Evolutionary conservation across 441 rosid genomes (phyloP).

Genomic region (Aquilaria agallochum): DNA sequence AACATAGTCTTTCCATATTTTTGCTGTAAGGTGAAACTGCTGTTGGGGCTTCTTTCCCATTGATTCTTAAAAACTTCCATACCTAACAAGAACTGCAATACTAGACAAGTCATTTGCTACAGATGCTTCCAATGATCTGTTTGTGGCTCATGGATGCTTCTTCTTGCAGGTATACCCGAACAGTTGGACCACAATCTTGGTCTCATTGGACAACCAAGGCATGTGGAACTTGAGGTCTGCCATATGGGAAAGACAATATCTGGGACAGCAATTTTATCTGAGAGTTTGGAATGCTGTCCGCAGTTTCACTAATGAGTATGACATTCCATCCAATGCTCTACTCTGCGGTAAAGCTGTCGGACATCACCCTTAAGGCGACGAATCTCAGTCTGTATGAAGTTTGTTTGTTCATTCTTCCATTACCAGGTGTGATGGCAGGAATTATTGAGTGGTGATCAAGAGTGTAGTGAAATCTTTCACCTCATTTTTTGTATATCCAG

Average conservation of each 20-base stretch:
- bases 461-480: background rate
- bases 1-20: too few species aligned
- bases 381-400: background rate
- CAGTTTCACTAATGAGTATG: constrained; percentile 70
- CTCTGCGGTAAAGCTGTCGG: constrained; percentile 83
- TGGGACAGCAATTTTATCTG: constrained; percentile 82
- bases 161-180: constrained; percentile 71
- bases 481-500: constrained; percentile 13
- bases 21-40: too few species aligned
- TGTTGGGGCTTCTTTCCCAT: too few species aligned
- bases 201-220: constrained; percentile 87
- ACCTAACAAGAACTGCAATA: background rate
- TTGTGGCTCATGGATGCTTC: background rate
- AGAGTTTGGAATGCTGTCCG: constrained; percentile 59
- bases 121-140: background rate
- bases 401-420: constrained; percentile 1
- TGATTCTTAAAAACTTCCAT: too few species aligned
- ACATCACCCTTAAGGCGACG: constrained; percentile 15
- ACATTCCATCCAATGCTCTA: constrained; percentile 65
- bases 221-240: constrained; percentile 97
- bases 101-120: background rate
- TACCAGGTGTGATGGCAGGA: constrained; percentile 30
- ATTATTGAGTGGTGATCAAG: constrained; percentile 1
- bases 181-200: constrained; percentile 75
- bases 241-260: constrained; percentile 74